phyloP scores from a whole-genome alignment of 352 stramenopile genomes.

The Pythium chondricola region DNA sequence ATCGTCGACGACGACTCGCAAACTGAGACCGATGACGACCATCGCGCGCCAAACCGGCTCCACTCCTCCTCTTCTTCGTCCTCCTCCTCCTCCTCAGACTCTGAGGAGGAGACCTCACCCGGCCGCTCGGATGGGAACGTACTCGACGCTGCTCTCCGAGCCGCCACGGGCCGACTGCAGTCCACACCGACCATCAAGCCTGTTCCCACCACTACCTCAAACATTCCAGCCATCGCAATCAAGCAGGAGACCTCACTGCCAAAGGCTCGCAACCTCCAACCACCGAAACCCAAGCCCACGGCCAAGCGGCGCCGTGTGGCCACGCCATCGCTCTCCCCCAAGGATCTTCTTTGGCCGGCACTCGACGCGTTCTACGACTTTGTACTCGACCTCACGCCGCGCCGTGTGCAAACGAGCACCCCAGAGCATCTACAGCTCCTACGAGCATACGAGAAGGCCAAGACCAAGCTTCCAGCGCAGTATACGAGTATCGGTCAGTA shows the following conservation, averaged over 20 bases:
- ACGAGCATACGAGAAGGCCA: conserved; percentile 11
- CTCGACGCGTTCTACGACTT: conserved; percentile 77
- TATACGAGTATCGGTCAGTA: conserved; percentile 54
- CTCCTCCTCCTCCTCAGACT: conserved; percentile 29
- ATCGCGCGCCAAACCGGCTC: not conserved
- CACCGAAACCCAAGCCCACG: too few species aligned
- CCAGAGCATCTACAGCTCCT: conserved; percentile 24
- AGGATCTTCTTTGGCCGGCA: conserved; percentile 64
- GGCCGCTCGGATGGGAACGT: conserved; percentile 21
- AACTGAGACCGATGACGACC: conserved; percentile 14
- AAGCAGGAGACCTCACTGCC: too few species aligned
- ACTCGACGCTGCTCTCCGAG: conserved; percentile 47
- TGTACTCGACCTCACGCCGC: conserved; percentile 54
- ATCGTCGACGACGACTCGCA: conserved; percentile 2
- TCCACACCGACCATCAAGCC: not conserved
- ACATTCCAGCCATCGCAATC: too few species aligned
- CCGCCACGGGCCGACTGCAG: conserved; percentile 8
- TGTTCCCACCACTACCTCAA: too few species aligned
- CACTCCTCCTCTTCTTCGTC: conserved; percentile 10
- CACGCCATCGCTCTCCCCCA: too few species aligned
- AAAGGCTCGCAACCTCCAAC: not conserved
- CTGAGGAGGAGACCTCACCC: conserved; percentile 4
- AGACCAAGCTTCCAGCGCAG: conserved; percentile 28
- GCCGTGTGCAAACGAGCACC: conserved; percentile 27
- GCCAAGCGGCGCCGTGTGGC: too few species aligned